A percentile compares a stretch with the other conserved stretches of the same genome.
phyloP scores from a whole-genome alignment of 2,329 filamentous ascomycete genomes.

The Zalaria sp. region DNA sequence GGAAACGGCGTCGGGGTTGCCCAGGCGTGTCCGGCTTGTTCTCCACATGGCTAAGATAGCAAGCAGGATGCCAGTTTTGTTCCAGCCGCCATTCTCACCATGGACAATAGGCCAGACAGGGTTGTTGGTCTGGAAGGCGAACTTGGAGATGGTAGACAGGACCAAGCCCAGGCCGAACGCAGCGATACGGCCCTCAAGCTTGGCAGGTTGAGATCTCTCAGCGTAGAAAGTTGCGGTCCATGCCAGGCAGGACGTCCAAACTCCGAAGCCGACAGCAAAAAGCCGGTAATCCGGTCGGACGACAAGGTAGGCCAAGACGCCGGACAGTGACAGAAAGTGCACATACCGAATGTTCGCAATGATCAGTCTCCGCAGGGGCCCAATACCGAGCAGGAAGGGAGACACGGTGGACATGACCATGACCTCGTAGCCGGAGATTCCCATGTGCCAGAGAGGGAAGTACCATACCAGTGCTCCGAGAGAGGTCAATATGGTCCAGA shows the following conservation, averaged over 20 bases:
- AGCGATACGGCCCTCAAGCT: slow-evolving; percentile 68
- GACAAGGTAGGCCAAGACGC: slow-evolving; percentile 67
- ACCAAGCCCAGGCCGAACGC: slow-evolving; percentile 73
- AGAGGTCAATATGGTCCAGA: slow-evolving; percentile 89
- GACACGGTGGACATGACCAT: slow-evolving; percentile 75
- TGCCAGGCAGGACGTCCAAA: slow-evolving; percentile 65
- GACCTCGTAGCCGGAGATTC: slow-evolving; percentile 89
- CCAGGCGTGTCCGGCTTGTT: slow-evolving; percentile 5
- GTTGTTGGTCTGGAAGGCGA: slow-evolving; percentile 88
- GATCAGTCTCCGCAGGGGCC: slow-evolving; percentile 52
- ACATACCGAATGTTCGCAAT: slow-evolving; percentile 50
- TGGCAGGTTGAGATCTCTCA: slow-evolving; percentile 57
- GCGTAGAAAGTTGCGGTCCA: slow-evolving; percentile 74
- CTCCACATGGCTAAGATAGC: slow-evolving; percentile 54
- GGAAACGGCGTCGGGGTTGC: slow-evolving; percentile 1
- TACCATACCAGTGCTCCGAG: slow-evolving; percentile 87
- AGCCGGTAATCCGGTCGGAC: slow-evolving; percentile 60
- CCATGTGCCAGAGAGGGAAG: slow-evolving; percentile 98
- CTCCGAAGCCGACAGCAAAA: slow-evolving; percentile 65
- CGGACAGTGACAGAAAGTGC: slow-evolving; percentile 71
- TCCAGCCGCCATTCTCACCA: slow-evolving; percentile 79
- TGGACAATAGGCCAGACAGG: slow-evolving; percentile 95
- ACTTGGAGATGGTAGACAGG: slow-evolving; percentile 78
- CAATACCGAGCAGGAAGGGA: slow-evolving; percentile 63
- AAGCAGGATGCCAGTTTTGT: slow-evolving; percentile 64